Percentiles rank a stretch among this genome's conserved stretches.
Conservation (phyloP, 345 rosid species). For the Diplotaxis tenuifolia region DNA sequence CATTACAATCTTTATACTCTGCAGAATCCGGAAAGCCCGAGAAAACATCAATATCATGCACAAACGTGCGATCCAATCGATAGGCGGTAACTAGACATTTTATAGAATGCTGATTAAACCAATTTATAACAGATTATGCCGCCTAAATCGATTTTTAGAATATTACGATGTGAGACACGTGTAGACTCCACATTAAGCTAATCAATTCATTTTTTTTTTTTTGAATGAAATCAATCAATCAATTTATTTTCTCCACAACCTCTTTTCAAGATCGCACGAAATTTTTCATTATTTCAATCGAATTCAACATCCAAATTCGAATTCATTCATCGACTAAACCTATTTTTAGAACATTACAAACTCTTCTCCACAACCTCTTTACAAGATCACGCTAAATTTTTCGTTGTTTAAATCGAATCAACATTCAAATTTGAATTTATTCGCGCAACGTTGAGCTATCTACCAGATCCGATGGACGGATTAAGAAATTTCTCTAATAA, state of each 20-base stretch:
- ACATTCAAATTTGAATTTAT: neutral
- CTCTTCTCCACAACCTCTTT: neutral
- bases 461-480: conserved; percentile 26
- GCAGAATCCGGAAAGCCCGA: conserved; percentile 39
- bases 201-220: no score
- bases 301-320: no score
- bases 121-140: no score
- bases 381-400: conserved; percentile 11
- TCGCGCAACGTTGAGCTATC: neutral
- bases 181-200: conserved; percentile 20
- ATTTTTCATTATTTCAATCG: no score
- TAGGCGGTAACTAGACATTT: no score
- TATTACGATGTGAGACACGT: neutral
- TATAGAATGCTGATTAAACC: no score
- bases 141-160: no score
- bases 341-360: no score
- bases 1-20: conserved; percentile 34
- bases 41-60: conserved; percentile 29
- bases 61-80: neutral
- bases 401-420: neutral
- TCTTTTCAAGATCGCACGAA: no score
- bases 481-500: neutral
- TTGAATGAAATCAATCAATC: no score
- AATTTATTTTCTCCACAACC: no score
- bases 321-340: no score